A percentile compares a stretch with the other conserved stretches of the same genome.
Evolutionary conservation across 2,329 filamentous ascomycete genomes (phyloP).

Genomic region (Fusarium mexicanum): DNA sequence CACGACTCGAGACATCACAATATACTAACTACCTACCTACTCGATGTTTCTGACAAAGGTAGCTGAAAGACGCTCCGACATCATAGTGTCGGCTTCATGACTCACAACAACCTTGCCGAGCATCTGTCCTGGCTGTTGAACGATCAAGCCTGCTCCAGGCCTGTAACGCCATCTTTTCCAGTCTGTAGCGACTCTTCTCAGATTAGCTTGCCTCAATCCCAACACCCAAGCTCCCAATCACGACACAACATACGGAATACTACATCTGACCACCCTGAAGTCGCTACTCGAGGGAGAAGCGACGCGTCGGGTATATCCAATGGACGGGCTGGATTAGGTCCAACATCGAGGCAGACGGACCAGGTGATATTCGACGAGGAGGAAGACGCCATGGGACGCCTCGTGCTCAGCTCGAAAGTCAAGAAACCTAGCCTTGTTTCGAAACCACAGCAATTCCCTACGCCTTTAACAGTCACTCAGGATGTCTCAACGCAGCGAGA

Average conservation of each 20-base stretch:
- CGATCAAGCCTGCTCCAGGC: slow-evolving; percentile 55
- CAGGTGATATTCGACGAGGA: slow-evolving; percentile 42
- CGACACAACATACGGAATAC: not conserved
- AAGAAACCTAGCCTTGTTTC: slow-evolving; percentile 58
- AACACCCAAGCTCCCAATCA: slow-evolving; percentile 18
- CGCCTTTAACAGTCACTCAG: slow-evolving; percentile 47
- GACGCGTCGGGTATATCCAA: slow-evolving; percentile 26
- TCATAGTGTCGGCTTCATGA: slow-evolving; percentile 61
- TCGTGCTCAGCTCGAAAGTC: slow-evolving; percentile 55
- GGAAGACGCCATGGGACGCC: slow-evolving; percentile 55
- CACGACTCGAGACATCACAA: slow-evolving; percentile 12
- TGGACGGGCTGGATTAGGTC: slow-evolving; percentile 35
- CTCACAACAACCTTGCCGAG: slow-evolving; percentile 68
- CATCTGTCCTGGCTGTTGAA: slow-evolving; percentile 67
- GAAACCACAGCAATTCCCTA: slow-evolving; percentile 52
- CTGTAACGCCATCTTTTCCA: slow-evolving; percentile 52
- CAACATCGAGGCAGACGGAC: slow-evolving; percentile 39
- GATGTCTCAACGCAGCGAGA: slow-evolving; percentile 32
- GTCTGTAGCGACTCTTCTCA: slow-evolving; percentile 43
- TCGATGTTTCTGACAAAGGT: slow-evolving; percentile 40
- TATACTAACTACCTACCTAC: slow-evolving; percentile 11
- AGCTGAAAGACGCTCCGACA: slow-evolving; percentile 38
- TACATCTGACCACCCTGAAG: not conserved
- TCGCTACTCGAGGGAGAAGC: not conserved
- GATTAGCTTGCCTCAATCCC: slow-evolving; percentile 41